Evolutionary conservation across 1,284 basidiomycete species (phyloP).

Genomic region (Trichosporon faecale): DNA sequence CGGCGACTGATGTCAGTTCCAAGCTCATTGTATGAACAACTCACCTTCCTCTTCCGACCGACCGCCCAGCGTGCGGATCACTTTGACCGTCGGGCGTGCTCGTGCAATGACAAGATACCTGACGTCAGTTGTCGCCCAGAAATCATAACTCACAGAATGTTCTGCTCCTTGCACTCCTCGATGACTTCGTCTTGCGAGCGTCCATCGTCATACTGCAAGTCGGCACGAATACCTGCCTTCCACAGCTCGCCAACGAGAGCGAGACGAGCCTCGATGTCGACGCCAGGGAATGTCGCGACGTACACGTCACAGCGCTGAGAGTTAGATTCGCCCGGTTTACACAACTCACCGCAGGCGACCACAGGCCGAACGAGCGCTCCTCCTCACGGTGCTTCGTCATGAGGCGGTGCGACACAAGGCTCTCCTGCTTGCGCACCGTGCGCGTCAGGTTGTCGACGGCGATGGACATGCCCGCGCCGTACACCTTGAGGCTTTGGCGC

Average conservation of each 20-base stretch:
- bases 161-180: conserved; percentile 50
- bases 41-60: conserved; percentile 47
- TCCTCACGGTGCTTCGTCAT: conserved; percentile 52
- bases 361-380: conserved; percentile 54
- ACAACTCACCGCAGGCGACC: conserved; percentile 40
- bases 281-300: conserved; percentile 54
- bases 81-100: conserved; percentile 46
- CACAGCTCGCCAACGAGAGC: conserved; percentile 57
- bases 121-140: not conserved
- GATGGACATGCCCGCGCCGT: conserved; percentile 58
- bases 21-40: conserved; percentile 1
- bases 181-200: conserved; percentile 44
- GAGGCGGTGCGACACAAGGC: conserved; percentile 48
- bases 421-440: conserved; percentile 52
- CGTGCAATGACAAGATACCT: conserved; percentile 50
- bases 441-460: conserved; percentile 56
- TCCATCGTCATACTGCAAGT: conserved; percentile 57
- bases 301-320: conserved; percentile 59
- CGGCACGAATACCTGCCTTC: conserved; percentile 57
- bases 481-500: conserved; percentile 40
- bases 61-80: conserved; percentile 26
- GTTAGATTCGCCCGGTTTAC: conserved; percentile 23
- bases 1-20: conserved; percentile 33
- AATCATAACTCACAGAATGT: conserved; percentile 43
- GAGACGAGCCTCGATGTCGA: conserved; percentile 54